These are phyloP conservation scores for Aspergillus tubingensis DNA, from an alignment of 2,329 filamentous ascomycete species.

Conservation along the genomic window DNA sequence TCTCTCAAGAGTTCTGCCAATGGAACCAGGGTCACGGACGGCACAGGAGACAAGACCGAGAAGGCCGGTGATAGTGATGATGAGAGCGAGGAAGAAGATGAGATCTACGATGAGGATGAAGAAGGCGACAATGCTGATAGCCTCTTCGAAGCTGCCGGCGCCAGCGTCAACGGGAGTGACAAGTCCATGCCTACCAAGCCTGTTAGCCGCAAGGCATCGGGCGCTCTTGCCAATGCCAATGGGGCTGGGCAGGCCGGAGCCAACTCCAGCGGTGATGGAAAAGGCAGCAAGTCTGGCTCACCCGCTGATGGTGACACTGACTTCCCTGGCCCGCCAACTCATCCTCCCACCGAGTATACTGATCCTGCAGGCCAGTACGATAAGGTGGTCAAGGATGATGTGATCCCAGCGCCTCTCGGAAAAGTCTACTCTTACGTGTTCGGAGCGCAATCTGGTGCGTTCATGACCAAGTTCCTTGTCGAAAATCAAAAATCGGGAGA, in stretches of 20 bases:
- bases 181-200: conserved; percentile 50
- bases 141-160: conserved; percentile 57
- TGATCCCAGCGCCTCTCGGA: conserved; percentile 82
- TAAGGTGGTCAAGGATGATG: conserved; percentile 79
- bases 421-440: conserved; percentile 90
- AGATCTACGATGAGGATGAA: conserved; percentile 56
- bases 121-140: conserved; percentile 61
- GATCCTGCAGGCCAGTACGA: conserved; percentile 81
- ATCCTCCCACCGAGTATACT: conserved; percentile 81
- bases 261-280: conserved; percentile 39
- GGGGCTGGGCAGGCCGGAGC: conserved; percentile 36
- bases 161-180: conserved; percentile 58
- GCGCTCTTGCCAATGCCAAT: conserved; percentile 34
- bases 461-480: conserved; percentile 83
- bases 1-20: conserved; percentile 88
- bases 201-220: conserved; percentile 72
- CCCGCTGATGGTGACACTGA: conserved; percentile 52
- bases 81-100: conserved; percentile 72
- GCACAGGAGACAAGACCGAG: conserved; percentile 85
- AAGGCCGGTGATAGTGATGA: conserved; percentile 71
- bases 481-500: conserved; percentile 88
- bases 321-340: conserved; percentile 81
- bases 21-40: conserved; percentile 78
- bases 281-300: conserved; percentile 51
- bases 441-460: conserved; percentile 73